These are phyloP conservation scores for Suillus sp. DNA, from an alignment of 768 basidiomycete genomes.

Conservation along the genomic window DNA sequence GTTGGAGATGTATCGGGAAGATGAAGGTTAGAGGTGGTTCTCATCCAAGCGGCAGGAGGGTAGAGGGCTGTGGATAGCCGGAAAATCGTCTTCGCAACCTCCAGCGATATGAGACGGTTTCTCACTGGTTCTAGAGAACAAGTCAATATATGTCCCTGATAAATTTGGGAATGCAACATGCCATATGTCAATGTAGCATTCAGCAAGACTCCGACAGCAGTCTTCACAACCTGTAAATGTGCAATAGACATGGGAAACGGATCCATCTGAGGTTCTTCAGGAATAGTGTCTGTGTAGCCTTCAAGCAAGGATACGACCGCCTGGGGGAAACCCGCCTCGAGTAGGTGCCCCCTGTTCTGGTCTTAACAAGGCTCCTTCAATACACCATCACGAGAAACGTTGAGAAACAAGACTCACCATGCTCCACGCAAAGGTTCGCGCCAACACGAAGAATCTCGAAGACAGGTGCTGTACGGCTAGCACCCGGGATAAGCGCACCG, in stretches of 20 bases:
- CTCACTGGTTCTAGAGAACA: slow-evolving; percentile 64
- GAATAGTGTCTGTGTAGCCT: slow-evolving; percentile 55
- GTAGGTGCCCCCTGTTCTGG: slow-evolving; percentile 68
- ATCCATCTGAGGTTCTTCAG: slow-evolving; percentile 36
- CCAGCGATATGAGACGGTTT: slow-evolving; percentile 64
- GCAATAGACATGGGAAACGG: slow-evolving; percentile 56
- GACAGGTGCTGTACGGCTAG: slow-evolving; percentile 50
- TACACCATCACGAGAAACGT: slow-evolving; percentile 12
- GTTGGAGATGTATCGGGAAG: slow-evolving; percentile 22
- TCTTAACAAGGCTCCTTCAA: slow-evolving; percentile 44
- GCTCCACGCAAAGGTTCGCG: slow-evolving; percentile 85
- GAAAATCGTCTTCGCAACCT: slow-evolving; percentile 68
- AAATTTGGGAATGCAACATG: slow-evolving; percentile 34
- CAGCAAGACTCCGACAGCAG: slow-evolving; percentile 75
- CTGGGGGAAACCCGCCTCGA: slow-evolving; percentile 73
- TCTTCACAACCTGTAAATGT: slow-evolving; percentile 74
- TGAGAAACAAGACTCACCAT: slow-evolving; percentile 48
- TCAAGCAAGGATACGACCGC: slow-evolving; percentile 67
- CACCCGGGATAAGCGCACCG: slow-evolving; percentile 47
- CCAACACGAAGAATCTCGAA: slow-evolving; percentile 76
- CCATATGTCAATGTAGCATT: slow-evolving; percentile 81
- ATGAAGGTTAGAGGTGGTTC: slow-evolving; percentile 23
- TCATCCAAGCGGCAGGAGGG: slow-evolving; percentile 70
- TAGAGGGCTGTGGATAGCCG: slow-evolving; percentile 70
- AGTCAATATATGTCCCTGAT: slow-evolving; percentile 12